Conservation (phyloP, 306 rosid genomes). For the Castanopsis chinensis region DNA sequence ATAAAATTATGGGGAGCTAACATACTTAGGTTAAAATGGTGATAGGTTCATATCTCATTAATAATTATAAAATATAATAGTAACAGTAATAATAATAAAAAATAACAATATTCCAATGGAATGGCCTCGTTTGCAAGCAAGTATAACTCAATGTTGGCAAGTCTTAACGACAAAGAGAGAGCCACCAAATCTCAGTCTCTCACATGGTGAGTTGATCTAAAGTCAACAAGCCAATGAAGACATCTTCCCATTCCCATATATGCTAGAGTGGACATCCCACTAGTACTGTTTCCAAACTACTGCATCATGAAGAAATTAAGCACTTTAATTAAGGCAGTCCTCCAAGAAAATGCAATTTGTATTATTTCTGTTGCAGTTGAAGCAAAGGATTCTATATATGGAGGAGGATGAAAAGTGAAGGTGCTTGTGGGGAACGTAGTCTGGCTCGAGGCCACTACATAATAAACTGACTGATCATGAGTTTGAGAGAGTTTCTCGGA, state of each 20-base stretch:
- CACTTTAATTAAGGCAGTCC: background rate
- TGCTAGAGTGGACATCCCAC: background rate
- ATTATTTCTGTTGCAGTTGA: background rate
- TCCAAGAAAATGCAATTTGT: background rate
- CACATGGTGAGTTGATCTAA: conserved; percentile 20
- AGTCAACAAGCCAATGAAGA: conserved; percentile 32
- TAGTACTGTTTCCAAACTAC: background rate
- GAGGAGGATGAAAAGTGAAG: conserved; percentile 31
- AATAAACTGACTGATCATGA: background rate
- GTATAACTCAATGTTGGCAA: conserved; percentile 45
- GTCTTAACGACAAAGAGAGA: conserved; percentile 54
- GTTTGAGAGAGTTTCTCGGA: conserved; percentile 34
- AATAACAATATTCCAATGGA: background rate
- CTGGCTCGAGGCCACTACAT: conserved; percentile 31
- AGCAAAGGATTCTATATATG: background rate
- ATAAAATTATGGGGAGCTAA: no score
- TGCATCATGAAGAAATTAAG: conserved; percentile 1
- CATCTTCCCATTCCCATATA: conserved; percentile 3
- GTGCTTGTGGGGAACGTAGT: conserved; percentile 39
- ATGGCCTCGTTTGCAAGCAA: conserved; percentile 38
- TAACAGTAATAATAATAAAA: background rate
- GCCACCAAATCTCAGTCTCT: conserved; percentile 19
- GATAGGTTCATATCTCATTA: no score
- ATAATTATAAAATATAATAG: background rate
- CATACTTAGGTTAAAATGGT: no score